Percentiles rank a stretch among this genome's conserved stretches.
These are phyloP conservation scores for Penicillium cinerascens DNA, from an alignment of 495 filamentous ascomycete species.

Conservation along the genomic window DNA sequence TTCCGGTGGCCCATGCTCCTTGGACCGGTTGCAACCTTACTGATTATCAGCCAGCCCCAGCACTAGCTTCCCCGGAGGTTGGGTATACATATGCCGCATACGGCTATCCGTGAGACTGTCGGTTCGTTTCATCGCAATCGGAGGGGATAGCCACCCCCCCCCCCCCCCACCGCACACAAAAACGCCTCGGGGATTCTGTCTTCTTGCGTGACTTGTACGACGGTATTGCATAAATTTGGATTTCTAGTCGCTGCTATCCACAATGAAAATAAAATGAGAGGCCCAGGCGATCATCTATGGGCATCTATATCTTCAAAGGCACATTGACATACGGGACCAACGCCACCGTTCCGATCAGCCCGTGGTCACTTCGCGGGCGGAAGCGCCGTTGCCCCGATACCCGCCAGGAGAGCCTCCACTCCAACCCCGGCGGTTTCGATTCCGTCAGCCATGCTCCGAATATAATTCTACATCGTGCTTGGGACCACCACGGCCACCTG, in stretches of 20 bases:
- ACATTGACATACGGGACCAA: slow-evolving; percentile 13
- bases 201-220: background rate
- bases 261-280: background rate
- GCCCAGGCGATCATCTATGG: background rate
- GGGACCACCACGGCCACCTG: slow-evolving; percentile 15
- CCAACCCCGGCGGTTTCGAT: background rate
- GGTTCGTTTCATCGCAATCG: background rate
- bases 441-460: slow-evolving; percentile 15
- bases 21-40: background rate
- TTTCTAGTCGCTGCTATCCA: background rate
- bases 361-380: slow-evolving; percentile 12
- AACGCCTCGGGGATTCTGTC: background rate
- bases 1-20: background rate
- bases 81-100: background rate
- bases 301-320: background rate
- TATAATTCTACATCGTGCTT: slow-evolving; percentile 27
- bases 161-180: too few species aligned
- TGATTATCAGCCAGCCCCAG: background rate
- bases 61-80: background rate
- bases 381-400: background rate
- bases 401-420: background rate
- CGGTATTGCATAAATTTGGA: background rate
- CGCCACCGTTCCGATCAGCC: slow-evolving; percentile 11
- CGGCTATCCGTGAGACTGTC: background rate
- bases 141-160: background rate